Conservation (phyloP, 2,329 filamentous ascomycete species). For the Thermothelomyces thermophilus region DNA sequence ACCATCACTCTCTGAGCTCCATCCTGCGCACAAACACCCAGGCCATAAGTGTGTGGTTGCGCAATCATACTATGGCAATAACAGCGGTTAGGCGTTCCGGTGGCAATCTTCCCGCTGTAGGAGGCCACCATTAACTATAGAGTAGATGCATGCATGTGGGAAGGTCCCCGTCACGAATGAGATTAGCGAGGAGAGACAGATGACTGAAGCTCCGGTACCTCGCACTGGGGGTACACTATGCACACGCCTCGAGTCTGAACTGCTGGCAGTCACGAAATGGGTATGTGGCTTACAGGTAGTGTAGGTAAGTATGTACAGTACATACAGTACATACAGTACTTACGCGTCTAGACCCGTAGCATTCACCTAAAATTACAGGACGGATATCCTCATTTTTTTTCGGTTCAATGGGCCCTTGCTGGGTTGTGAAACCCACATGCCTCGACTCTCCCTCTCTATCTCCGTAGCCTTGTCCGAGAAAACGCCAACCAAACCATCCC, state of each 20-base stretch:
- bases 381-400: no score
- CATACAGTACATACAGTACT: not conserved
- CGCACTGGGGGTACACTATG: not conserved
- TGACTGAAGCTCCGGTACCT: not conserved
- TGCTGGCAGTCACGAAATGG: no score
- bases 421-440: constrained; percentile 8
- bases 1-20: not conserved
- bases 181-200: not conserved
- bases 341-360: no score
- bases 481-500: not conserved
- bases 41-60: not conserved
- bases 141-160: constrained; percentile 2
- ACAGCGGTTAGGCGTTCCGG: not conserved
- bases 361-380: no score
- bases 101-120: not conserved
- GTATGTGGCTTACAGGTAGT: no score
- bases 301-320: no score
- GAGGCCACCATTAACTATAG: not conserved
- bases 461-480: not conserved
- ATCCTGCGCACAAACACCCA: no score
- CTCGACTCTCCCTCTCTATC: not conserved
- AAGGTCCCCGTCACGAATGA: constrained; percentile 2
- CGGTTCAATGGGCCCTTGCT: not conserved
- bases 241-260: no score
- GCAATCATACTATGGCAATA: not conserved